A percentile compares a stretch with the other conserved stretches of the same genome.
These are phyloP conservation scores for Apiospora aurea DNA, from an alignment of 2,329 filamentous ascomycete genomes.

Conservation along the genomic window DNA sequence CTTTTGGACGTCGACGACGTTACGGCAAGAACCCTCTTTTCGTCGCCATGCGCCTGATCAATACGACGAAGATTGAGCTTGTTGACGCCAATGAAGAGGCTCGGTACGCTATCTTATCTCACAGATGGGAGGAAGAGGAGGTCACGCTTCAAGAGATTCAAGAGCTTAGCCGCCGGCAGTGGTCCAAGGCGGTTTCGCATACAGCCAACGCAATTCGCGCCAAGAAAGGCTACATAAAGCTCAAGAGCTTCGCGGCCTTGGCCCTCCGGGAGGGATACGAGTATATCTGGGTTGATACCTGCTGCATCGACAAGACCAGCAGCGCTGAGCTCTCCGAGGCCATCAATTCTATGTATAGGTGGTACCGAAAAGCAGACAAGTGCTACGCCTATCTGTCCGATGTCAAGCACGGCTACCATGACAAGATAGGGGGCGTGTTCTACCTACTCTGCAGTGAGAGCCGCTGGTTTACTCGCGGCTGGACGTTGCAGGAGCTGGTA, in stretches of 20 bases:
- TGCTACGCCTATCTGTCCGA: constrained; percentile 29
- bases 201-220: background rate
- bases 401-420: background rate
- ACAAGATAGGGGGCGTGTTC: no score
- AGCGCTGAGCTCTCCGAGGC: constrained; percentile 30
- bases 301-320: constrained; percentile 32
- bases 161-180: background rate
- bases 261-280: background rate
- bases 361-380: constrained; percentile 26
- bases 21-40: no score
- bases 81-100: background rate
- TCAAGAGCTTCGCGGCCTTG: background rate
- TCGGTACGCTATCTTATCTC: background rate
- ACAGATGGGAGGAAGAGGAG: background rate
- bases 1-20: no score
- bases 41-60: background rate
- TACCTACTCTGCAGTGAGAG: background rate
- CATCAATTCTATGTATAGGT: constrained; percentile 21
- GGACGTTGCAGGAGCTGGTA: constrained; percentile 35
- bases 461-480: constrained; percentile 29
- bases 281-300: constrained; percentile 30
- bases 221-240: background rate
- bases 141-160: background rate
- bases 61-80: background rate
- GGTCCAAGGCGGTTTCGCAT: background rate